Percentiles rank a stretch among this genome's conserved stretches.
phyloP scores from a whole-genome alignment of 192 early-diverging fungal genomes.

The Backusella tarrabulga region DNA sequence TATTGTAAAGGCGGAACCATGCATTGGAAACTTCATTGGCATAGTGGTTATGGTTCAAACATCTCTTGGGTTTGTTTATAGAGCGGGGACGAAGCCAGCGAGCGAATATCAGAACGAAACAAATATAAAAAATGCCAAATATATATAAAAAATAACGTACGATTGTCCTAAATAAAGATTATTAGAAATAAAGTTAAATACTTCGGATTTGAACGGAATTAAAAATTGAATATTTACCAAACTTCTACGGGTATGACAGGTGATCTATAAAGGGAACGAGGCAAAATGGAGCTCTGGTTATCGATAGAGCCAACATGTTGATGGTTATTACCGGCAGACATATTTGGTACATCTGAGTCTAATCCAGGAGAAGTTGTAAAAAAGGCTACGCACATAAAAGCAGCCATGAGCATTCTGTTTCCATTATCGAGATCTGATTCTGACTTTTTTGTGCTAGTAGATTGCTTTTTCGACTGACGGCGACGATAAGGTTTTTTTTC shows the following conservation, averaged over 20 bases:
- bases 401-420: conserved; percentile 19
- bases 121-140: conserved; percentile 14
- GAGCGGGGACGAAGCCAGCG: conserved; percentile 12
- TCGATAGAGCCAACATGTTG: background rate
- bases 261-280: background rate
- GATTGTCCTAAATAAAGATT: background rate
- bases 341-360: background rate
- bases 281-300: background rate
- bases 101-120: background rate
- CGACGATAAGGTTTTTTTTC: conserved; percentile 22
- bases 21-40: conserved; percentile 13
- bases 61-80: background rate
- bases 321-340: background rate
- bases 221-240: conserved; percentile 6
- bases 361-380: background rate
- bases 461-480: conserved; percentile 9
- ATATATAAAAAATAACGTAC: conserved; percentile 10
- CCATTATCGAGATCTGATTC: background rate
- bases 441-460: background rate
- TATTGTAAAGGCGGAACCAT: conserved; percentile 7
- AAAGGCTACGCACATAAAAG: conserved; percentile 16
- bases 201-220: background rate
- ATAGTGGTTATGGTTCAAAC: conserved; percentile 13
- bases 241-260: background rate
- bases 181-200: background rate